Conservation (phyloP, 179 eudicot genomes). For the Patellifolia procumbens region DNA sequence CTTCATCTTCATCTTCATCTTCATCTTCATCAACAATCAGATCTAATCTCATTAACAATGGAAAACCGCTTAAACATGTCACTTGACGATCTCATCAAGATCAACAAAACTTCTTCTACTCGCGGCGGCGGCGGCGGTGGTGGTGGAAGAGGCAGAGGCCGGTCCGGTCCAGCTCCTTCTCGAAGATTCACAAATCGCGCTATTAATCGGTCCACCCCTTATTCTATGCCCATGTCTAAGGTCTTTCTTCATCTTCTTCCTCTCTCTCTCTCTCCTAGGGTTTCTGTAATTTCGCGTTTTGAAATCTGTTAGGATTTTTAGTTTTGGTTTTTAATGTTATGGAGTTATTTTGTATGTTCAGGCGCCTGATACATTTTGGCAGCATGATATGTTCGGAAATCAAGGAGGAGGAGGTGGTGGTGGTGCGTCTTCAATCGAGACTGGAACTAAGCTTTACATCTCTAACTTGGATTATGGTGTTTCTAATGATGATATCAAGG, state of each 20-base stretch:
- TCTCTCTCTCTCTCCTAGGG: not conserved
- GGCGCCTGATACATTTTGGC: constrained; percentile 62
- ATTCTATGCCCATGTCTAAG: constrained; percentile 33
- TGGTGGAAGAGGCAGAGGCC: constrained; percentile 37
- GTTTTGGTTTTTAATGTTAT: not conserved
- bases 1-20: constrained; percentile 11
- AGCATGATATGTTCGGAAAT: constrained; percentile 57
- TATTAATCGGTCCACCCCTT: constrained; percentile 44
- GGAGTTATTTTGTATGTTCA: constrained; percentile 8
- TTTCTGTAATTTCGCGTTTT: not conserved
- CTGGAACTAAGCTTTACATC: constrained; percentile 65
- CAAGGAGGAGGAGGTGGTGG: constrained; percentile 34
- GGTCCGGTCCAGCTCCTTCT: constrained; percentile 47
- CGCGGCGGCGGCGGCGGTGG: constrained; percentile 37
- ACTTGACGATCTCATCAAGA: constrained; percentile 65
- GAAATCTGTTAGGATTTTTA: not conserved
- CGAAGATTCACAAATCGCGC: constrained; percentile 45
- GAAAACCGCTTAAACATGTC: constrained; percentile 58
- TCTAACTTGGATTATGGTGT: constrained; percentile 76
- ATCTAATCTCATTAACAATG: constrained; percentile 32
- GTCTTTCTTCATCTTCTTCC: too few relatives aligned
- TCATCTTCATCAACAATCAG: not conserved
- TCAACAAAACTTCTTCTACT: constrained; percentile 48
- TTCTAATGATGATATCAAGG: constrained; percentile 66
- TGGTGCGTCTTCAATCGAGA: constrained; percentile 50